These are phyloP conservation scores for Eutrema heterophyllum DNA, from an alignment of 345 rosid species.

Conservation along the genomic window DNA sequence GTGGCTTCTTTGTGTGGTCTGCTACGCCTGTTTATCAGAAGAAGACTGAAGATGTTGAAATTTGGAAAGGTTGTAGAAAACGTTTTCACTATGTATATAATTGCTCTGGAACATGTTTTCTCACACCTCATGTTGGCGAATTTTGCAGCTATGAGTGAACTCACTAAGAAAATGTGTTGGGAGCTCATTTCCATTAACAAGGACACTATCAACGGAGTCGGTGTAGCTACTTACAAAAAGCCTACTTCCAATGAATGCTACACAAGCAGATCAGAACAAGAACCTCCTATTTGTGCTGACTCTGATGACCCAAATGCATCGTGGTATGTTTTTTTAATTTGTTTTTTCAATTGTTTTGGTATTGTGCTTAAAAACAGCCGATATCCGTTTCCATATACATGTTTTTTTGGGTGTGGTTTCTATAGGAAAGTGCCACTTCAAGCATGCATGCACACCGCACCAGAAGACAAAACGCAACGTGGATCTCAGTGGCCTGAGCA, in stretches of 20 bases:
- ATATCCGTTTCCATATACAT: background rate
- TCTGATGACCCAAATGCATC: slow-evolving; percentile 95
- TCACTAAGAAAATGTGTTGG: slow-evolving; percentile 89
- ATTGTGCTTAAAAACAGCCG: background rate
- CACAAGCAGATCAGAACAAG: slow-evolving; percentile 53
- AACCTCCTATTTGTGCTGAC: slow-evolving; percentile 69
- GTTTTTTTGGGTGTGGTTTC: slow-evolving; percentile 2
- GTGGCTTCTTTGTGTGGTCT: slow-evolving; percentile 95
- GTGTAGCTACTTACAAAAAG: slow-evolving; percentile 74
- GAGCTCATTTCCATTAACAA: slow-evolving; percentile 65
- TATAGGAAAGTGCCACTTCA: slow-evolving; percentile 80
- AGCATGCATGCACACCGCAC: slow-evolving; percentile 87
- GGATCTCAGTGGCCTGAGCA: slow-evolving; percentile 95
- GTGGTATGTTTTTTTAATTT: slow-evolving; percentile 42
- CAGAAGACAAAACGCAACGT: slow-evolving; percentile 51
- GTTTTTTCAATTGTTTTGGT: background rate
- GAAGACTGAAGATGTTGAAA: slow-evolving; percentile 65
- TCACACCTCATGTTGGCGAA: slow-evolving; percentile 14
- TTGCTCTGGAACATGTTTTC: slow-evolving; percentile 25
- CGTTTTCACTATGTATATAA: background rate
- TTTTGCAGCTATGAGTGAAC: slow-evolving; percentile 75
- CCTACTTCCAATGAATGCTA: slow-evolving; percentile 83
- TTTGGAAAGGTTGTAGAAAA: slow-evolving; percentile 71
- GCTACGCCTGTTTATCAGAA: slow-evolving; percentile 98
- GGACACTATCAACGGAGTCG: slow-evolving; percentile 70